Evolutionary conservation across 441 rosid genomes (phyloP).

Genomic region (Aleurites moluccanus): DNA sequence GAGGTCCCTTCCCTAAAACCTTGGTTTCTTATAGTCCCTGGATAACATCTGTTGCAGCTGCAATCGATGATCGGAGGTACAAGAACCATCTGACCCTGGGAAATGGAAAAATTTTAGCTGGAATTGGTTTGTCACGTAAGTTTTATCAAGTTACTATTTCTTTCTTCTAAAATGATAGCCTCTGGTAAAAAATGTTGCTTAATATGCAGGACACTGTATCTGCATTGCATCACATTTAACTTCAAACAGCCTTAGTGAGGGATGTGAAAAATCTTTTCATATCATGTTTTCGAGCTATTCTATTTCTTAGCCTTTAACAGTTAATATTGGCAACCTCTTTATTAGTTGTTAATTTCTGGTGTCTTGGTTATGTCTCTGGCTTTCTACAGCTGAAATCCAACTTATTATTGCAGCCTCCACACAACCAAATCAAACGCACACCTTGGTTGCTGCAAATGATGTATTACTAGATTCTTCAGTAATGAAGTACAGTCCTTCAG

Average conservation of each 20-base stretch:
- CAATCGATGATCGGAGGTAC: slow-evolving; percentile 95
- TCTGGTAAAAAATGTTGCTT: slow-evolving; percentile 8
- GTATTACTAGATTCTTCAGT: slow-evolving; percentile 78
- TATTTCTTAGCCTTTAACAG: background rate
- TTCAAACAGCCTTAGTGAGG: background rate
- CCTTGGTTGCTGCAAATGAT: slow-evolving; percentile 95
- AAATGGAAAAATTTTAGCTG: slow-evolving; percentile 83
- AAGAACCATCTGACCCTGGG: slow-evolving; percentile 88
- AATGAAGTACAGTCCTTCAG: slow-evolving; percentile 74
- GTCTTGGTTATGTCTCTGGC: slow-evolving; percentile 12
- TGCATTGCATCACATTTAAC: background rate
- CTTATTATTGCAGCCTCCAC: slow-evolving; percentile 77
- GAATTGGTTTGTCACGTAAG: slow-evolving; percentile 88
- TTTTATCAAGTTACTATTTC: slow-evolving; percentile 14
- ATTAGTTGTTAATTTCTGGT: slow-evolving; percentile 1
- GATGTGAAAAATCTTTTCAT: background rate
- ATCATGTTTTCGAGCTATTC: background rate
- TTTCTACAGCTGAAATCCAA: slow-evolving; percentile 20
- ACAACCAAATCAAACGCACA: slow-evolving; percentile 61
- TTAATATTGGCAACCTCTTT: background rate
- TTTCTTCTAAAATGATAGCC: slow-evolving; percentile 10
- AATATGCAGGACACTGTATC: background rate
- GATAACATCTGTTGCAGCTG: slow-evolving; percentile 97
- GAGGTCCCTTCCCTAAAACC: slow-evolving; percentile 97
- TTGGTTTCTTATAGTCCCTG: slow-evolving; percentile 97